Base-by-base conservation (phyloP, 331 rosid genomes). In the Prunus yedoensis region DNA sequence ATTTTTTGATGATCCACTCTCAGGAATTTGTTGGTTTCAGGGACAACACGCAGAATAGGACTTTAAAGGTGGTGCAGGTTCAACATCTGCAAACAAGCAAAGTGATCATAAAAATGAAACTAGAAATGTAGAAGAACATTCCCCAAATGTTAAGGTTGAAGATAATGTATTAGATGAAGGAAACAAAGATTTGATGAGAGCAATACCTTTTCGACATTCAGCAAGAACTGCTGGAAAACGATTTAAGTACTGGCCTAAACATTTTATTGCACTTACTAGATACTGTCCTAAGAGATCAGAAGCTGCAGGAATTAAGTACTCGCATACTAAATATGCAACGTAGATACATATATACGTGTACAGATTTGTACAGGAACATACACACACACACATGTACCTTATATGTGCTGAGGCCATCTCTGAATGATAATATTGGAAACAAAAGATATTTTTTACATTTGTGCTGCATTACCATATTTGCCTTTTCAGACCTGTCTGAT, bases 1-100 rank as follows among this genome's bases (percentile, higher is more conserved):
- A 41, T 57, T 64, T 71, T 14, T 71, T 68, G 80, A 73, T 73
- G 56, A 53, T 12, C 74, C 18, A 18, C 46, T 67, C 38, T 46
- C 64, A 8, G 21, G 15, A 51, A 21, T 69, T 43, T 53, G 13
- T 53, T 54, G 23, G 52, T 81, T 82, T 82, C 87, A 90, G 98
- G 97, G 83, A 70, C 77, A 77, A 1, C 81, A 75, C 71, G 47
- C 81, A 38, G 97, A 89, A 53, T 84, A 27, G 74, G 95, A 87
- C 84, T 91, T 94, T 70, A 89, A 89, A 77, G 96, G 96, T 66
- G 99, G 97, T 71, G 97, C 92, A 9, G 98, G 27, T 25, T 25
- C 27, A 25, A 25, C 27, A 25, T 25, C 27, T 25, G 27, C 27
- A 25, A 25, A 25, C 27, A 25, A 25, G 27, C 27, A 25, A 25